Base-by-base conservation (phyloP, 495 filamentous ascomycete species). In the Neurospora pannonica region DNA sequence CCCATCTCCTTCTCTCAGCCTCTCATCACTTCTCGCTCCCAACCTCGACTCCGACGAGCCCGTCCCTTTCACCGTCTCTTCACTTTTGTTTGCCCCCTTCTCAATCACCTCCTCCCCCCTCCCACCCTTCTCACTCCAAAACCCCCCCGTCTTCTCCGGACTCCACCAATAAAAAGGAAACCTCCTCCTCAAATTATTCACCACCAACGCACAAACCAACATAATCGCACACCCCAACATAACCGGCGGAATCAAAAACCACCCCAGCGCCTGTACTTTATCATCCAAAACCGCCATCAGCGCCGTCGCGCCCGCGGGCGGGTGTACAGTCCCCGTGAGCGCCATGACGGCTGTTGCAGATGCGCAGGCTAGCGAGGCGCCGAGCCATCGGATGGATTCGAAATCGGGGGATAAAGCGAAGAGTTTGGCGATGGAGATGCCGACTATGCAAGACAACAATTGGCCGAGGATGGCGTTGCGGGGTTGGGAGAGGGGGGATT, bases 301-400 rank as follows among this genome's bases (percentile, higher is more conserved):
- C 0, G 95, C 93, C 0, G 93, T 97, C 4, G 95, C 95, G 9
- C 95, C 95, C 0, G 93, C 95, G 0, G 95, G 95, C 7, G 95
- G 95, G 78, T 98, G 92, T 2, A 94, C 86, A 0, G 94, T 96
- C 8, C 90, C 90, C 0, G 93, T 96, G 11, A 94, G 75, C 1
- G 87, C 85, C 95, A 97, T 98, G 71, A 90, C 70, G 0, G 88
- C 85, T 2, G 90, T 93, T 0, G 94, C 87, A 34, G 88, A 78
- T 1, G 89, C 93, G 72, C 92, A 94, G 21, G 91, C 82, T 0
- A 97, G 82, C 3, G 93, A 88, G 24, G 88, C 93, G 0, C 88
- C 91, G 0, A 97, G 78, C 87, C 90, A 93, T 13, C 87, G 86
- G 43, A 92, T 79, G 5, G 81, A 72, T 19, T 87, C 82, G 69